Percentiles rank a stretch among this genome's conserved stretches.
Conservation (phyloP, 352 stramenopile species). For the Blastocystis sp. region DNA sequence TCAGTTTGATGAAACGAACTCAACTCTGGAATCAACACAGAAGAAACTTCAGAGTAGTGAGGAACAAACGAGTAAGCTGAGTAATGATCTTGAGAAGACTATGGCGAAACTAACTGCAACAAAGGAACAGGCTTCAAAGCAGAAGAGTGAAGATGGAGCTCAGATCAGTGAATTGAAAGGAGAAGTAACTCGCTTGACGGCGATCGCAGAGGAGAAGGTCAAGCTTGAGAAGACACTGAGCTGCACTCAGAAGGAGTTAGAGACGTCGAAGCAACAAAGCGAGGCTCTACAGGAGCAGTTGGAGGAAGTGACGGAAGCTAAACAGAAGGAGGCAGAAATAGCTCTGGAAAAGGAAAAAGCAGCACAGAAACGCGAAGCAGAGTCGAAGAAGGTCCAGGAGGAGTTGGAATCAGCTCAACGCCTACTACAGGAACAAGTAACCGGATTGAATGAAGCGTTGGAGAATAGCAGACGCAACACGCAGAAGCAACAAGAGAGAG, state of each 20-base stretch:
- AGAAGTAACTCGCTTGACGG: not conserved
- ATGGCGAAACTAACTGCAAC: not conserved
- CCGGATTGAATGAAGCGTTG: not conserved
- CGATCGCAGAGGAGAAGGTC: not conserved
- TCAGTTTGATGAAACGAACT: not conserved
- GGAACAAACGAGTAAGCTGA: not conserved
- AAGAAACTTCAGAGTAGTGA: not conserved
- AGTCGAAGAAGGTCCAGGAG: not conserved
- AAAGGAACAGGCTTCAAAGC: not conserved
- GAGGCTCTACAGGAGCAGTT: not conserved
- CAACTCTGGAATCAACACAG: not conserved
- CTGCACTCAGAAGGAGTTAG: not conserved
- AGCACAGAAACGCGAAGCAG: not conserved
- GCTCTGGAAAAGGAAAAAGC: not conserved
- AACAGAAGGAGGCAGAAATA: not conserved
- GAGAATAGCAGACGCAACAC: not conserved
- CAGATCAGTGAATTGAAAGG: not conserved
- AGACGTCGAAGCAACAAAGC: not conserved
- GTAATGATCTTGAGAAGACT: not conserved
- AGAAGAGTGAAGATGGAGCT: not conserved
- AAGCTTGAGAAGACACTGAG: not conserved
- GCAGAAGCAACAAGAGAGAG: not conserved
- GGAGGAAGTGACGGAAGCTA: not conserved
- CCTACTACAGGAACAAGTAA: constrained; percentile 14
- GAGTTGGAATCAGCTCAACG: not conserved